phyloP scores from a whole-genome alignment of 768 basidiomycete genomes.

The Trametes maxima region DNA sequence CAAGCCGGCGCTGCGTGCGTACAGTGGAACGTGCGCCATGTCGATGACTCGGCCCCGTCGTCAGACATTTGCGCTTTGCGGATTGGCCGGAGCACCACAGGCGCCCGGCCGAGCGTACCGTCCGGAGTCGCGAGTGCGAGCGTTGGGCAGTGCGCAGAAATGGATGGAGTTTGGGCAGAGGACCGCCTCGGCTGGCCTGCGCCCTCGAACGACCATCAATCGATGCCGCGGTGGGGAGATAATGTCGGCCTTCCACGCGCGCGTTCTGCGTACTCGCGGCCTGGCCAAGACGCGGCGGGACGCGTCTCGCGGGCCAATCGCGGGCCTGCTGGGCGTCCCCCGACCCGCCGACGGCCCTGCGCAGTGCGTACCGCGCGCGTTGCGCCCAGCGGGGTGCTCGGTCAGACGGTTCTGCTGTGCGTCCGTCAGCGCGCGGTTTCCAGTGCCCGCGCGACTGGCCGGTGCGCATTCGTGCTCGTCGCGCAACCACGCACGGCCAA shows the following conservation, averaged over 20 bases:
- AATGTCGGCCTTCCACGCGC: background rate
- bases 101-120: background rate
- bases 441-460: too few species aligned
- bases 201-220: conserved; percentile 2
- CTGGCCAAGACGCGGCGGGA: background rate
- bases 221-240: background rate
- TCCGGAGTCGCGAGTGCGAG: background rate
- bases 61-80: background rate
- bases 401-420: too few species aligned
- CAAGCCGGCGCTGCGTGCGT: background rate
- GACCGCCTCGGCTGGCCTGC: background rate
- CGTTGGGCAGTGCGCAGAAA: background rate
- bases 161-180: background rate
- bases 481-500: too few species aligned
- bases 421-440: too few species aligned
- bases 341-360: background rate
- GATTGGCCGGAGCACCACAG: background rate
- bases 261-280: background rate
- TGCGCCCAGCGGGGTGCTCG: background rate
- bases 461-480: too few species aligned
- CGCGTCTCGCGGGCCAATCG: background rate
- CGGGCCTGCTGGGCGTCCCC: background rate
- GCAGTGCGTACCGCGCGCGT: background rate
- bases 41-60: background rate
- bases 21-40: conserved; percentile 3